Evolutionary conservation across 441 rosid genomes (phyloP).

Genomic region (Populus hybrid): DNA sequence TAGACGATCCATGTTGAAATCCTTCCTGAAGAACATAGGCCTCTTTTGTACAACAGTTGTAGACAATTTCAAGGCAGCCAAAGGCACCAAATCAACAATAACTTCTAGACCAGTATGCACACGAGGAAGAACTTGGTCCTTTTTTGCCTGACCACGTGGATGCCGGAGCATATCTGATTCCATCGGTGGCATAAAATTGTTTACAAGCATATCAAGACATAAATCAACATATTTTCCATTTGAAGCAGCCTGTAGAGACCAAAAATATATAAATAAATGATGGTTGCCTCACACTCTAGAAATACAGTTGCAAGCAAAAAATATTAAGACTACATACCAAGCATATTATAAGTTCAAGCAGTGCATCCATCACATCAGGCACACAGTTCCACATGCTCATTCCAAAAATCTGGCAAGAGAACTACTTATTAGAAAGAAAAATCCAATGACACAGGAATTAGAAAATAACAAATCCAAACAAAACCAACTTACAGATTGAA

Average conservation of each 20-base stretch:
- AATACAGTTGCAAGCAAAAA: background rate
- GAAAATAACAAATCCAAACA: background rate
- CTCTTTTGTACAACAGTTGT: constrained; percentile 45
- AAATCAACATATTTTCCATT: constrained; percentile 64
- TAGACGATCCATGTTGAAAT: constrained; percentile 15
- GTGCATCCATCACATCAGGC: constrained; percentile 68
- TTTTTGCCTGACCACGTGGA: constrained; percentile 46
- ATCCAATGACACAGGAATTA: background rate
- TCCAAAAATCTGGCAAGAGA: constrained; percentile 49
- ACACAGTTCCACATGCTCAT: constrained; percentile 75
- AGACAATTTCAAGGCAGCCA: constrained; percentile 61
- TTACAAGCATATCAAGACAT: constrained; percentile 65
- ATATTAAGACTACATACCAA: constrained; percentile 45
- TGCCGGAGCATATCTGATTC: constrained; percentile 33
- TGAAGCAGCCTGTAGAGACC: constrained; percentile 55
- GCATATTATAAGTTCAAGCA: constrained; percentile 56
- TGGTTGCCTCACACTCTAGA: background rate
- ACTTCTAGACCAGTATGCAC: constrained; percentile 58
- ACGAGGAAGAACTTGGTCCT: constrained; percentile 60
- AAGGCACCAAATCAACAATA: constrained; percentile 63
- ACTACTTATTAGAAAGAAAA: constrained; percentile 10
- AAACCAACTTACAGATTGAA: constrained; percentile 52
- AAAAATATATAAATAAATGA: constrained; percentile 1
- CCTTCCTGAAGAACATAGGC: constrained; percentile 51
- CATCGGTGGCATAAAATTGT: constrained; percentile 68